phyloP scores from a whole-genome alignment of 2,329 filamentous ascomycete genomes.

The Ceratocystis cacaofunesta region DNA sequence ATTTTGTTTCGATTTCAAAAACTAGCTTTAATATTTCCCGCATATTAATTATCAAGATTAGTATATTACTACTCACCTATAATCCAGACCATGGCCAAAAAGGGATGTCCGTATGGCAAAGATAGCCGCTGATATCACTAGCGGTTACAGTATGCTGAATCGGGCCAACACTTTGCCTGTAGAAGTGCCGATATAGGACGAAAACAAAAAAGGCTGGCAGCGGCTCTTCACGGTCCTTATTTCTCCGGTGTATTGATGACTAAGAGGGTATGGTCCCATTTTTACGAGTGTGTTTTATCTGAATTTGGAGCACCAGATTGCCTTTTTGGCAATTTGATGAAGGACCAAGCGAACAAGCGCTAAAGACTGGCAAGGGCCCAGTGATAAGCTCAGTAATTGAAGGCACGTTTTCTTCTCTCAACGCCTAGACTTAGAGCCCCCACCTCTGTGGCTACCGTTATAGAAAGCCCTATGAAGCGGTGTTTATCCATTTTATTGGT shows the following conservation, averaged over 20 bases:
- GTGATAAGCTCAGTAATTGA: background rate
- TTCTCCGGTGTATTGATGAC: slow-evolving; percentile 13
- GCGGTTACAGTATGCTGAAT: slow-evolving; percentile 5
- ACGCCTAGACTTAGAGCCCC: background rate
- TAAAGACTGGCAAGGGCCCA: background rate
- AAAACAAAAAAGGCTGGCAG: slow-evolving; percentile 13
- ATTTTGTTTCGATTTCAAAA: no score
- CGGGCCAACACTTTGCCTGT: background rate
- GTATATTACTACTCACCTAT: background rate
- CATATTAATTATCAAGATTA: background rate
- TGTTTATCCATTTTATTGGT: background rate
- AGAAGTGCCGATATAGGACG: slow-evolving; percentile 15
- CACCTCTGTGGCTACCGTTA: background rate
- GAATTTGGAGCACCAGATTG: slow-evolving; percentile 11
- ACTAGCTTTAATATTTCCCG: background rate
- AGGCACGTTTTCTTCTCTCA: background rate
- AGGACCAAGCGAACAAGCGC: slow-evolving; percentile 15
- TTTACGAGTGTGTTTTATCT: background rate
- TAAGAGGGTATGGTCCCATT: slow-evolving; percentile 1
- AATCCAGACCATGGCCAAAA: background rate
- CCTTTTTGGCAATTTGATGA: slow-evolving; percentile 14
- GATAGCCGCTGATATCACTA: background rate
- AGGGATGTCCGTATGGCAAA: background rate
- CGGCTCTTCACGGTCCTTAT: slow-evolving; percentile 17
- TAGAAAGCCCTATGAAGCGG: background rate